phyloP scores from a whole-genome alignment of 805 yeast genomes.

The Ogataea sp. region DNA sequence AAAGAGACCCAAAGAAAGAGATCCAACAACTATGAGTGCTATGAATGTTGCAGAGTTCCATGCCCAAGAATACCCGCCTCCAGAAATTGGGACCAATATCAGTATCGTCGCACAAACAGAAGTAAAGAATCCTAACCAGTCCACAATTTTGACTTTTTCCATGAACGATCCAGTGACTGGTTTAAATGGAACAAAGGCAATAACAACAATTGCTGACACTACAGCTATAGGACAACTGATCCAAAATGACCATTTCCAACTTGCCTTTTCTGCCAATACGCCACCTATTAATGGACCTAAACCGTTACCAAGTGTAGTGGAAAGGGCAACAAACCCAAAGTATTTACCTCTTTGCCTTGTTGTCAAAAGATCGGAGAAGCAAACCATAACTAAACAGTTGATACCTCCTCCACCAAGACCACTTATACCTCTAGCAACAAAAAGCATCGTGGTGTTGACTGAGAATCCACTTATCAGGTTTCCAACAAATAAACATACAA shows the following conservation, averaged over 20 bases:
- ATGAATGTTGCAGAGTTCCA: slow-evolving; percentile 33
- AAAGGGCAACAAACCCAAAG: slow-evolving; percentile 45
- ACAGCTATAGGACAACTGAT: slow-evolving; percentile 32
- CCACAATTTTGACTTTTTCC: slow-evolving; percentile 35
- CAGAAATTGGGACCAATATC: slow-evolving; percentile 45
- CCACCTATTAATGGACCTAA: slow-evolving; percentile 52
- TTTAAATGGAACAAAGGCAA: slow-evolving; percentile 22
- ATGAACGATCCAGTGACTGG: slow-evolving; percentile 25
- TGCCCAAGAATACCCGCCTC: slow-evolving; percentile 47
- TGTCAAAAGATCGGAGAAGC: slow-evolving; percentile 45
- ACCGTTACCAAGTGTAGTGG: slow-evolving; percentile 42
- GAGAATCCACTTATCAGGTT: slow-evolving; percentile 47
- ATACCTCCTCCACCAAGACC: slow-evolving; percentile 51
- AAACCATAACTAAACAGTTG: slow-evolving; percentile 41
- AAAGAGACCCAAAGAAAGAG: slow-evolving; percentile 29
- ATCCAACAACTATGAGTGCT: slow-evolving; percentile 31
- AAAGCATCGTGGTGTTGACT: slow-evolving; percentile 37
- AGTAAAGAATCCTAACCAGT: slow-evolving; percentile 24
- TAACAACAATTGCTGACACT: slow-evolving; percentile 6
- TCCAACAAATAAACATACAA: slow-evolving; percentile 30
- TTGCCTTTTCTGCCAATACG: slow-evolving; percentile 32
- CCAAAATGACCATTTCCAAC: slow-evolving; percentile 50
- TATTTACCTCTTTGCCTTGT: slow-evolving; percentile 44
- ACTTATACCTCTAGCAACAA: slow-evolving; percentile 42
- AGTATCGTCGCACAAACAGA: slow-evolving; percentile 37